Evolutionary conservation across 192 early-diverging fungal species (phyloP).

Genomic region (Mortierella alpina): DNA sequence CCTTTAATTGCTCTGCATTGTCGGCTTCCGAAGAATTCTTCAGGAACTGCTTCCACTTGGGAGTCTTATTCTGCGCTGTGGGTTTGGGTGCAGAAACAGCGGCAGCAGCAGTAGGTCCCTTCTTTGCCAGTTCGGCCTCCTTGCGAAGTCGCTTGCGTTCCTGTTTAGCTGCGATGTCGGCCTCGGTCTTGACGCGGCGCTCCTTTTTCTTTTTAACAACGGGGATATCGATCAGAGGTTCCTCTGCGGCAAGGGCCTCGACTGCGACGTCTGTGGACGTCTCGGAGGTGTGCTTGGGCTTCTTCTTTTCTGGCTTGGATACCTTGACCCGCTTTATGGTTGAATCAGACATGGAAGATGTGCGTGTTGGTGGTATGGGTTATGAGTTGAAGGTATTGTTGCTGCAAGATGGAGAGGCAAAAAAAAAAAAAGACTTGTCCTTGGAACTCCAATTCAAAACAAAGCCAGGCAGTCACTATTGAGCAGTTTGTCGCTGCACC

Average conservation of each 20-base stretch:
- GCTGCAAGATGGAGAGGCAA: background rate
- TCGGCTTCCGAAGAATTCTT: slow-evolving; percentile 43
- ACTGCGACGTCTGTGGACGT: background rate
- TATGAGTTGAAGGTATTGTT: background rate
- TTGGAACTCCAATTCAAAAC: background rate
- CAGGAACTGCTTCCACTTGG: slow-evolving; percentile 53
- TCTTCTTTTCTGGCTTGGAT: slow-evolving; percentile 40
- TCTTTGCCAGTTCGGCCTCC: slow-evolving; percentile 33
- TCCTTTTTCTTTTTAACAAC: slow-evolving; percentile 51
- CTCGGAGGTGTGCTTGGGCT: slow-evolving; percentile 1
- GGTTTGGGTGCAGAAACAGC: background rate
- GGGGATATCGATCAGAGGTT: slow-evolving; percentile 47
- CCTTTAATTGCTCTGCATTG: slow-evolving; percentile 47
- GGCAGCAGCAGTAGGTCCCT: slow-evolving; percentile 5
- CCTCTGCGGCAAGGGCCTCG: slow-evolving; percentile 1
- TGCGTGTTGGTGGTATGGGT: background rate
- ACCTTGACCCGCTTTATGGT: slow-evolving; percentile 24
- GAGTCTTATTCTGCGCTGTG: slow-evolving; percentile 32
- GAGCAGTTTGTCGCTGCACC: background rate
- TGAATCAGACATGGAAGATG: slow-evolving; percentile 27
- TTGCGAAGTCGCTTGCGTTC: slow-evolving; percentile 47
- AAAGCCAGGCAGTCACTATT: too few relatives aligned
- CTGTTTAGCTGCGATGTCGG: slow-evolving; percentile 45
- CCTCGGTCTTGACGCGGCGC: slow-evolving; percentile 47
- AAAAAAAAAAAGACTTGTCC: slow-evolving; percentile 6